Evolutionary conservation across 1,139 yeast species (phyloP), one percentile per base, ranked within the genome.

Genomic region (Hemisphaericaspora xylofermentans): DNA sequence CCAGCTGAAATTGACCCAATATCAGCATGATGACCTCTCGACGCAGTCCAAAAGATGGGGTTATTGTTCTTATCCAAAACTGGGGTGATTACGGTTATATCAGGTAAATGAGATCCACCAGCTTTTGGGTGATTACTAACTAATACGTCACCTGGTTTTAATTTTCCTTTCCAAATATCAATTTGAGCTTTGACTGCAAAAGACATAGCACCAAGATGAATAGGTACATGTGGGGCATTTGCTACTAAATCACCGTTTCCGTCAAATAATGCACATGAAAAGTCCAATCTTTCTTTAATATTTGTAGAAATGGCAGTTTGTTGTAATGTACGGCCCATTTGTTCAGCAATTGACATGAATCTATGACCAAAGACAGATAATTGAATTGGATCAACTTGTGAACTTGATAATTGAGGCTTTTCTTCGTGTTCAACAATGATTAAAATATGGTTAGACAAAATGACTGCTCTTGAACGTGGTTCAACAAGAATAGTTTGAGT

Each of bases 311-410:
- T 87, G 4, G 93, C 77, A 0, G 94, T 86, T 60, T 84, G 85
- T 52, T 84, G 85, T 48, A 86, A 66, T 8, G 91, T 85, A 50
- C 81, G 74, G 12, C 95, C 95, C 95, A 87, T 87, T 56, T 86
- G 94, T 54, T 86, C 95, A 4, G 95, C 95, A 58, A 87, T 83
- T 40, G 88, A 85, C 94, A 87, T 86, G 56, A 87, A 87, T 50
- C 94, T 68, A 58, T 87, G 91, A 17, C 91, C 86, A 61, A 86
- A 87, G 1, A 87, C 88, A 1, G 93, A 83, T 35, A 87, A 62
- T 53, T 82, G 78, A 40, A 86, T 76, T 0, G 94, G 93, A 51
- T 85, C 88, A 19, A 82, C 72, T 2, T 53, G 54, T 1, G 53
- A 48, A n/a, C 48, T 46, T 0, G 73, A 66, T 10, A 66, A 40